Evolutionary conservation across 2,329 filamentous ascomycete species (phyloP).

Genomic region (Colletotrichum noveboracense): DNA sequence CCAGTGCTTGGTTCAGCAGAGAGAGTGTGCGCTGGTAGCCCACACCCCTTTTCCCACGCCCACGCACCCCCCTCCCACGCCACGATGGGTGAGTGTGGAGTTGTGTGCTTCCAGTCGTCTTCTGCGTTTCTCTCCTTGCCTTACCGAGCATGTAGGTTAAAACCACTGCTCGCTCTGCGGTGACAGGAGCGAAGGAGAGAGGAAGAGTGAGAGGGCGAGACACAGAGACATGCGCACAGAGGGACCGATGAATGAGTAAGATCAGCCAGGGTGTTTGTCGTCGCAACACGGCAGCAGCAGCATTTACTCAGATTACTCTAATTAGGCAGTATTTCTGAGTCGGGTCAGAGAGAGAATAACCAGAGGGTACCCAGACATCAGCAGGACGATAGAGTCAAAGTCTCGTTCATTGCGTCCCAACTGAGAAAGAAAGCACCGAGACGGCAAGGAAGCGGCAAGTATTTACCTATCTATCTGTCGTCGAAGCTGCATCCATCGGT

Average conservation of each 20-base stretch:
- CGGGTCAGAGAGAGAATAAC: background rate
- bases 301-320: background rate
- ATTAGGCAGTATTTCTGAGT: background rate
- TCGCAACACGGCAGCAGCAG: background rate
- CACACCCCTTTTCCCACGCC: background rate
- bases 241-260: background rate
- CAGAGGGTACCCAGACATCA: background rate
- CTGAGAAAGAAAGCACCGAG: background rate
- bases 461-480: background rate
- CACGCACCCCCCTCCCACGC: background rate
- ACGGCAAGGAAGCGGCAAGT: background rate
- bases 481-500: background rate
- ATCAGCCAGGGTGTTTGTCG: background rate
- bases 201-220: background rate
- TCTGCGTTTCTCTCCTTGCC: background rate
- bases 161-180: background rate
- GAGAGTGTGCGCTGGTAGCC: background rate
- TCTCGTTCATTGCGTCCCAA: background rate
- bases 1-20: background rate
- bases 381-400: background rate
- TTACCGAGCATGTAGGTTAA: conserved; percentile 1
- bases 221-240: background rate
- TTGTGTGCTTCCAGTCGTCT: background rate
- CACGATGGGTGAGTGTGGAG: background rate
- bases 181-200: background rate